These are phyloP conservation scores for Pichia manshurica DNA, from an alignment of 805 yeast genomes.

Conservation along the genomic window DNA sequence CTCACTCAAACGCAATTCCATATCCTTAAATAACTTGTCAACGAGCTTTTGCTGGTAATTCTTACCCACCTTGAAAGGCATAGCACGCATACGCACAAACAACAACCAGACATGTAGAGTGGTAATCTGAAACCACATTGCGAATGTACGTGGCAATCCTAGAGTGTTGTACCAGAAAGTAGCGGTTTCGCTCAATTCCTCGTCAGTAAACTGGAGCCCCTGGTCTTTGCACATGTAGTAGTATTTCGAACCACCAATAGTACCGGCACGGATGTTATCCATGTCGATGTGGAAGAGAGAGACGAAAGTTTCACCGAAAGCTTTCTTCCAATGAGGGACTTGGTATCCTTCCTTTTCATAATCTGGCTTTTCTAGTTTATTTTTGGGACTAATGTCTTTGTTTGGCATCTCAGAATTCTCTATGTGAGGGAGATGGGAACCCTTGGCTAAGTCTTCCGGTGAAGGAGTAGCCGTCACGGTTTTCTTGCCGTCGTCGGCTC, in stretches of 20 bases:
- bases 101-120: conserved; percentile 89
- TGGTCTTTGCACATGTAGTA: conserved; percentile 83
- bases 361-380: conserved; percentile 26
- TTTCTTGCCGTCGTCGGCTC: background rate
- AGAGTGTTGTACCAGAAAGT: conserved; percentile 80
- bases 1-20: conserved; percentile 77
- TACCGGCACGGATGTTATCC: conserved; percentile 90
- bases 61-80: conserved; percentile 85
- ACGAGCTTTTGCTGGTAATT: conserved; percentile 89
- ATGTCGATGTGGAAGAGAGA: conserved; percentile 69
- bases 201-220: conserved; percentile 71
- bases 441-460: conserved; percentile 25
- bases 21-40: conserved; percentile 83
- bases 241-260: conserved; percentile 86
- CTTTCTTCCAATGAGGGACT: conserved; percentile 46
- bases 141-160: conserved; percentile 76
- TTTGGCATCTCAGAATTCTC: conserved; percentile 31
- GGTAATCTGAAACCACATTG: conserved; percentile 96
- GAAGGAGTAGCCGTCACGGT: conserved; percentile 2
- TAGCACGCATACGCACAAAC: conserved; percentile 90
- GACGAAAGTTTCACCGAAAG: conserved; percentile 61
- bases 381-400: conserved; percentile 31
- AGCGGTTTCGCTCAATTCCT: conserved; percentile 66
- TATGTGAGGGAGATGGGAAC: conserved; percentile 32
- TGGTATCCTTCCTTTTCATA: conserved; percentile 27